Base-by-base conservation (phyloP, 768 basidiomycete species). In the Bullera alba region DNA sequence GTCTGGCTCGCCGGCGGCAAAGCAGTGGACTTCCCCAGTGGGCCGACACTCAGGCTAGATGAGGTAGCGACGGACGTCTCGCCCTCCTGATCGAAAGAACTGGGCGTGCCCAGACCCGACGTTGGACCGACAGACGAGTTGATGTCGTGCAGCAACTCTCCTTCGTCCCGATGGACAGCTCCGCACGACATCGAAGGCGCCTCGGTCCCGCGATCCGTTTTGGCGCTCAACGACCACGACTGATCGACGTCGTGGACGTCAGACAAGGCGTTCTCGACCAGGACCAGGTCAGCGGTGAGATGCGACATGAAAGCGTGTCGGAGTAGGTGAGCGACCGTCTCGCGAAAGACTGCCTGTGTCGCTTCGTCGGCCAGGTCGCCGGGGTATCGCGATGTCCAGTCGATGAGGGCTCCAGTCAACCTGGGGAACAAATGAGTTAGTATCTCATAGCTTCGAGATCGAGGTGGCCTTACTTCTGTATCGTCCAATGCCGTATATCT, bases 381-480 rank as follows among this genome's bases (percentile, higher is more conserved):
- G 2, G 70, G 70, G 50, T 72, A 69, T 10, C 49, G 42, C 6
- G 48, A 46, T 5, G 64, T 56, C 70, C 70, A 72, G 22, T 69
- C 63, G 10, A 65, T 50, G 15, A 67, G 44, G 3, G 57, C 65
- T 4, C 65, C 63, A 4, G 49, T 57, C 29, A 67, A 16, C 29
- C 65, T 67, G 41, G 3, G 17, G 26, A 5, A 12, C 42, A 44
- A 22, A 41, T 41, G 39, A 21, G 16, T 23, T 12, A 41, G 12
- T 10, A 30, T 36, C 7, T 1, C 37, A 5, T n/a, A 4, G 30
- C 39, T n/a, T 23, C 47, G 26, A 21, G 22, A 35, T 32, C 43
- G 14, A 34, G 38, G 19, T 23, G 19, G 44, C n/a, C 65, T 51
- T 32, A 67, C 68, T 60, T 61, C 43, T 60, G 56, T 30, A 63